These are phyloP conservation scores for Kwoniella shandongensis DNA, from an alignment of 768 basidiomycete species.

Conservation along the genomic window DNA sequence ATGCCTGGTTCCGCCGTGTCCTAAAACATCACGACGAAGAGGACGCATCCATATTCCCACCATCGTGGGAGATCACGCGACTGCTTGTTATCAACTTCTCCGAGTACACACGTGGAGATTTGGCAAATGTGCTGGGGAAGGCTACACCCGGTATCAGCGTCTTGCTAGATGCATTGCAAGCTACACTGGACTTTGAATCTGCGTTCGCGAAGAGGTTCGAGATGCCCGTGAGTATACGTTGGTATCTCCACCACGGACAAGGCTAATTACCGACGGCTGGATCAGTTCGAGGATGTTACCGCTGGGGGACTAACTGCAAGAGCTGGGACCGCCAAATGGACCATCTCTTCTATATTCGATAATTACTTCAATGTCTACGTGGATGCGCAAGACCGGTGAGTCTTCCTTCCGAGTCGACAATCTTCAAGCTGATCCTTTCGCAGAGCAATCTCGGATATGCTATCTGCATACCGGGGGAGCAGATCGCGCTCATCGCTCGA, in stretches of 20 bases:
- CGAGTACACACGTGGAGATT: conserved; percentile 91
- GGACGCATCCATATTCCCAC: conserved; percentile 76
- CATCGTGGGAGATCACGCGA: conserved; percentile 82
- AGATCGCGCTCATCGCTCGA: conserved; percentile 72
- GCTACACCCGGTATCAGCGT: conserved; percentile 70
- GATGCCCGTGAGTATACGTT: conserved; percentile 57
- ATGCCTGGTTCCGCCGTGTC: conserved; percentile 89
- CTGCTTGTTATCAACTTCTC: conserved; percentile 77
- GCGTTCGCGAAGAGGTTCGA: conserved; percentile 80
- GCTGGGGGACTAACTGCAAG: conserved; percentile 17
- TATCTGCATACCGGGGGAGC: conserved; percentile 70
- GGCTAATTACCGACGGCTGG: conserved; percentile 76
- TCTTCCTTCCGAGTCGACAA: too few relatives aligned
- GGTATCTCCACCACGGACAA: conserved; percentile 68
- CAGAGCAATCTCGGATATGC: conserved; percentile 87
- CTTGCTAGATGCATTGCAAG: conserved; percentile 80
- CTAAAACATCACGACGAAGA: conserved; percentile 85
- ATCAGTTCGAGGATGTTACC: conserved; percentile 43
- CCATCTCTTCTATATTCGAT: conserved; percentile 88
- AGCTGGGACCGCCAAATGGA: conserved; percentile 53
- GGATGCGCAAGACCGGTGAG: conserved; percentile 91
- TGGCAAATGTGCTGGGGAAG: conserved; percentile 76
- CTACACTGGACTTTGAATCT: conserved; percentile 82
- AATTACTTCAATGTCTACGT: conserved; percentile 89
- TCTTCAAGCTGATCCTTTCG: not conserved